These are phyloP conservation scores for Russula lepida DNA, from an alignment of 768 basidiomycete species.

Conservation along the genomic window DNA sequence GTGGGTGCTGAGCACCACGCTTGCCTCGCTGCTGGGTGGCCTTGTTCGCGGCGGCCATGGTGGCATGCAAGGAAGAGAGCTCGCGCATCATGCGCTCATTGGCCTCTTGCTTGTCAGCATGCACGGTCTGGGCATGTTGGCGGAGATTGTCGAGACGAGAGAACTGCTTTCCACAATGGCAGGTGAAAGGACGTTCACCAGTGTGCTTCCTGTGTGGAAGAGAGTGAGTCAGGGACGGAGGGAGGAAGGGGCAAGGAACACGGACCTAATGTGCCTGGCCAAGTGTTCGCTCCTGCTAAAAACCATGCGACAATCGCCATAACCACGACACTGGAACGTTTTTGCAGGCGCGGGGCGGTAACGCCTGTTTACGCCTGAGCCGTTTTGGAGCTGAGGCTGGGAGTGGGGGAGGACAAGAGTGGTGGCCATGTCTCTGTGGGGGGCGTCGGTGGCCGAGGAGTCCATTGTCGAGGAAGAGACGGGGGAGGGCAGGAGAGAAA, in stretches of 20 bases:
- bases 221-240: constrained; percentile 19
- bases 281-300: constrained; percentile 94
- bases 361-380: constrained; percentile 41
- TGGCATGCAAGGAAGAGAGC: constrained; percentile 73
- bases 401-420: constrained; percentile 5
- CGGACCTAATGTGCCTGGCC: constrained; percentile 89
- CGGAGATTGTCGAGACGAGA: constrained; percentile 94
- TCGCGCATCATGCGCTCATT: constrained; percentile 92
- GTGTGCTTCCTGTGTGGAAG: constrained; percentile 77
- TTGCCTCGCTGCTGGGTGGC: constrained; percentile 32
- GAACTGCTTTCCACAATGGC: constrained; percentile 93
- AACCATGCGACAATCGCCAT: constrained; percentile 93
- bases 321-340: constrained; percentile 92
- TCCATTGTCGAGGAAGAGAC: constrained; percentile 8
- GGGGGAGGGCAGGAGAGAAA: not conserved
- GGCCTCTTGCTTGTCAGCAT: constrained; percentile 84
- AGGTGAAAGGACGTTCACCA: constrained; percentile 92
- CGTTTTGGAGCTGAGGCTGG: constrained; percentile 14
- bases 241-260: constrained; percentile 22
- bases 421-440: constrained; percentile 12
- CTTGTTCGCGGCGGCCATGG: constrained; percentile 55
- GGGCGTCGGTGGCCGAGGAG: constrained; percentile 7
- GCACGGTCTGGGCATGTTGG: constrained; percentile 95
- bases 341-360: constrained; percentile 83
- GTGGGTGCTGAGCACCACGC: constrained; percentile 26